A percentile compares a stretch with the other conserved stretches of the same genome.
These are phyloP conservation scores for Xylaria sp. DNA, from an alignment of 2,329 filamentous ascomycete genomes.

Conservation along the genomic window DNA sequence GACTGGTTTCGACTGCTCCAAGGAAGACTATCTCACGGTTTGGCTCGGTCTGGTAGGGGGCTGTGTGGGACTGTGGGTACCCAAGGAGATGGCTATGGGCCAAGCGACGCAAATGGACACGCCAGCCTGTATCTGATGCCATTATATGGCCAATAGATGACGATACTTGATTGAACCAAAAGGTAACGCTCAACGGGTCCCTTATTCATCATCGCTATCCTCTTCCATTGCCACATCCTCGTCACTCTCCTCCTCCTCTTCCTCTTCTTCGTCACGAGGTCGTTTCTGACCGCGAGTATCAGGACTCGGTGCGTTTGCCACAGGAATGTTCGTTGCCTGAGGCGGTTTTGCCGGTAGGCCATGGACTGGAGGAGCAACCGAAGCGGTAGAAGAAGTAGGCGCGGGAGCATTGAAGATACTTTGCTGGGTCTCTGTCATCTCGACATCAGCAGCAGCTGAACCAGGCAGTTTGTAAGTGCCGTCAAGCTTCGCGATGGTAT, in stretches of 20 bases:
- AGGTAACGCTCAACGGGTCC: conserved; percentile 21
- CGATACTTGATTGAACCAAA: background rate
- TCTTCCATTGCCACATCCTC: conserved; percentile 63
- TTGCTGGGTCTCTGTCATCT: conserved; percentile 79
- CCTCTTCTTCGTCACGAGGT: conserved; percentile 73
- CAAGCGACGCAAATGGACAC: conserved; percentile 16
- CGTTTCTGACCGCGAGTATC: conserved; percentile 76
- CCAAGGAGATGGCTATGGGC: conserved; percentile 70
- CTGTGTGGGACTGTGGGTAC: conserved; percentile 81
- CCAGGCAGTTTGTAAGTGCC: conserved; percentile 83
- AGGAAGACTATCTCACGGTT: conserved; percentile 79
- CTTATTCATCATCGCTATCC: conserved; percentile 40
- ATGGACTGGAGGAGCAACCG: conserved; percentile 51
- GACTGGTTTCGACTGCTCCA: conserved; percentile 69
- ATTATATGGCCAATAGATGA: conserved; percentile 15
- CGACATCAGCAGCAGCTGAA: conserved; percentile 63
- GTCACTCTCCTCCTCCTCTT: conserved; percentile 73
- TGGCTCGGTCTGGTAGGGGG: conserved; percentile 92
- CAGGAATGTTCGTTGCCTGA: conserved; percentile 58
- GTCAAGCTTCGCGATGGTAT: conserved; percentile 89
- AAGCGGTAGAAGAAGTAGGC: conserved; percentile 60
- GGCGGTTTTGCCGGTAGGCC: conserved; percentile 62
- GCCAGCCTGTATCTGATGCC: conserved; percentile 3
- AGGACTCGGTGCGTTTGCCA: conserved; percentile 63
- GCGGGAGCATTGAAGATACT: conserved; percentile 80